Evolutionary conservation across 1,284 basidiomycete species (phyloP).

Genomic region (Agaricales sp.): DNA sequence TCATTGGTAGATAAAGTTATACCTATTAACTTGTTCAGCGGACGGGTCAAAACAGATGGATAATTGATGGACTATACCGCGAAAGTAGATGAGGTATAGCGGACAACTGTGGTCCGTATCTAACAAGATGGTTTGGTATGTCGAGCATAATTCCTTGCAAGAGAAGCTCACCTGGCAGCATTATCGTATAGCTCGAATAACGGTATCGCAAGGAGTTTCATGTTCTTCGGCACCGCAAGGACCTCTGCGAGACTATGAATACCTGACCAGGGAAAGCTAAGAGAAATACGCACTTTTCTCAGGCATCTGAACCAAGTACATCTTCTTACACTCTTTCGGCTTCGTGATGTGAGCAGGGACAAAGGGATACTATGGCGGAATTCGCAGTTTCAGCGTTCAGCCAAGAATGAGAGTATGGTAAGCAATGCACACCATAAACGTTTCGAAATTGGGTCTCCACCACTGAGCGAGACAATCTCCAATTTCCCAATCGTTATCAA

Average conservation of each 20-base stretch:
- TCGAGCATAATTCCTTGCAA: no score
- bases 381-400: neutral
- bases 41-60: conserved; percentile 1
- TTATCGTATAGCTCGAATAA: conserved; percentile 98
- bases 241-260: conserved; percentile 51
- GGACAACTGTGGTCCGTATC: conserved; percentile 86
- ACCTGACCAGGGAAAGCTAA: neutral
- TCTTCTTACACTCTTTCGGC: conserved; percentile 96
- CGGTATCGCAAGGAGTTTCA: conserved; percentile 95
- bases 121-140: conserved; percentile 15
- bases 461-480: conserved; percentile 92
- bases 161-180: conserved; percentile 58
- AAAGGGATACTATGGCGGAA: conserved; percentile 76
- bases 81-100: conserved; percentile 92
- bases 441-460: conserved; percentile 97
- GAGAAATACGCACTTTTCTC: conserved; percentile 64
- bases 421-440: conserved; percentile 76
- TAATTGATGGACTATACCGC: conserved; percentile 55
- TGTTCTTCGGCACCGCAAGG: conserved; percentile 94
- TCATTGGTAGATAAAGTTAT: conserved; percentile 66
- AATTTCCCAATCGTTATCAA: conserved; percentile 90
- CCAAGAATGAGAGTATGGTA: conserved; percentile 5
- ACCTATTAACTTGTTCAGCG: conserved; percentile 22
- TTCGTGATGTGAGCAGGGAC: conserved; percentile 94
- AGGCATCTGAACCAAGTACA: conserved; percentile 93